Evolutionary conservation across 1,139 yeast species (phyloP).

Genomic region (Trichomonascaceae sp.): DNA sequence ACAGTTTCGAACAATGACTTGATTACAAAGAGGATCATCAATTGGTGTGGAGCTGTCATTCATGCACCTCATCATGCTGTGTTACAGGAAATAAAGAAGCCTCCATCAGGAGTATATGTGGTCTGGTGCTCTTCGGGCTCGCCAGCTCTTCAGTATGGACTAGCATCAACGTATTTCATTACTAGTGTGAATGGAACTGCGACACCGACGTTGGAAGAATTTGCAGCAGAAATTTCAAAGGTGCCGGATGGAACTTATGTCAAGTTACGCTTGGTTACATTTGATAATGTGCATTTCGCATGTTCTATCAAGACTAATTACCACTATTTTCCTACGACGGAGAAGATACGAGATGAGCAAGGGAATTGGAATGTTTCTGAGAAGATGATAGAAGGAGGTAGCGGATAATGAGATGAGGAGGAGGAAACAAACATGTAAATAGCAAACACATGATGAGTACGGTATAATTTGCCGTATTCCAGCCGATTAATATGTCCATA

Average conservation of each 20-base stretch:
- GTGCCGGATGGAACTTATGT: conserved; percentile 79
- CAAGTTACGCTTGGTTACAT: conserved; percentile 72
- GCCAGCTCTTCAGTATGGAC: conserved; percentile 81
- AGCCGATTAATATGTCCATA: background rate
- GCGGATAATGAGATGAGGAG: background rate
- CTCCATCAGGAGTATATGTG: conserved; percentile 85
- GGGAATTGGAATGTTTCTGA: conserved; percentile 19
- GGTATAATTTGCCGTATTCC: background rate
- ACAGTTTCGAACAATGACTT: conserved; percentile 53
- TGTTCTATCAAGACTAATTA: conserved; percentile 81
- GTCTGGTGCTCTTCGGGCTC: conserved; percentile 70
- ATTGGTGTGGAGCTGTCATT: conserved; percentile 75
- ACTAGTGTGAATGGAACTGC: conserved; percentile 80
- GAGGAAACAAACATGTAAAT: background rate
- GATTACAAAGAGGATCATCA: conserved; percentile 60
- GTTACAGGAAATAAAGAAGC: conserved; percentile 68
- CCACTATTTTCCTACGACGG: conserved; percentile 77
- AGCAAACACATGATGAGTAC: background rate
- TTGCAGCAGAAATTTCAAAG: conserved; percentile 53
- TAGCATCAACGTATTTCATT: conserved; percentile 72
- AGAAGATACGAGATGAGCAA: conserved; percentile 39
- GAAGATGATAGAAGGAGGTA: conserved; percentile 14
- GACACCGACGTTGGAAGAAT: conserved; percentile 62
- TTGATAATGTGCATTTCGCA: conserved; percentile 81
- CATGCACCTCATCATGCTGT: conserved; percentile 68